These are phyloP conservation scores for Pseudotulostoma volvatum DNA, from an alignment of 495 filamentous ascomycete species.

Conservation along the genomic window DNA sequence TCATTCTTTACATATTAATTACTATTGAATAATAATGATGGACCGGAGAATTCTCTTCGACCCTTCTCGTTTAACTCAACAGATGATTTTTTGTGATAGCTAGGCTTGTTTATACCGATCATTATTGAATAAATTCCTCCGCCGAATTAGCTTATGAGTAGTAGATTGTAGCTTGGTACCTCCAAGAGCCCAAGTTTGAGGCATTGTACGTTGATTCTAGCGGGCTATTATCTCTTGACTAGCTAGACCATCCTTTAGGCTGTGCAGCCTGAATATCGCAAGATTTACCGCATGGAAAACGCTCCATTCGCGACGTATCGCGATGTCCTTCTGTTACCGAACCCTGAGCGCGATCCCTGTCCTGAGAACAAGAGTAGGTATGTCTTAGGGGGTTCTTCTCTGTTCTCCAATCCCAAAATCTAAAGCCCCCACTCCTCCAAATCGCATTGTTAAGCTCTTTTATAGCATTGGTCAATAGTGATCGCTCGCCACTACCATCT, in stretches of 20 bases:
- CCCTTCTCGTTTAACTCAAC: too few relatives aligned
- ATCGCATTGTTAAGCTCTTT: not conserved
- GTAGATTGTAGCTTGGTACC: not conserved
- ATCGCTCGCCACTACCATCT: not conserved
- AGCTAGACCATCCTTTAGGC: not conserved
- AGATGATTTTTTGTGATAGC: too few relatives aligned
- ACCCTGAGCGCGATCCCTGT: too few relatives aligned
- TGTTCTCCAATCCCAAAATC: not conserved
- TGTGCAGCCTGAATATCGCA: not conserved
- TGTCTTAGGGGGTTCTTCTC: too few relatives aligned
- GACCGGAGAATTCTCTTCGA: too few relatives aligned
- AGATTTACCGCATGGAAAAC: not conserved
- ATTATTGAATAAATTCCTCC: too few relatives aligned
- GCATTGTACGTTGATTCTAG: not conserved
- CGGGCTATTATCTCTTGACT: not conserved
- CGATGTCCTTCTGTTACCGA: too few relatives aligned
- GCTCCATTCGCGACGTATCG: not conserved
- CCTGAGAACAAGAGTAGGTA: too few relatives aligned
- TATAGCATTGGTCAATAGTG: not conserved
- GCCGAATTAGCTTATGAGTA: too few relatives aligned
- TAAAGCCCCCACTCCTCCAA: slow-evolving; percentile 2
- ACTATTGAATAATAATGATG: too few relatives aligned
- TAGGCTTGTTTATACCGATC: too few relatives aligned
- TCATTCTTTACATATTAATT: too few relatives aligned
- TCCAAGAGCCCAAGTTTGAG: not conserved